phyloP scores from a whole-genome alignment of 2,329 filamentous ascomycete genomes.

The Bimuria novae-zelandiae region DNA sequence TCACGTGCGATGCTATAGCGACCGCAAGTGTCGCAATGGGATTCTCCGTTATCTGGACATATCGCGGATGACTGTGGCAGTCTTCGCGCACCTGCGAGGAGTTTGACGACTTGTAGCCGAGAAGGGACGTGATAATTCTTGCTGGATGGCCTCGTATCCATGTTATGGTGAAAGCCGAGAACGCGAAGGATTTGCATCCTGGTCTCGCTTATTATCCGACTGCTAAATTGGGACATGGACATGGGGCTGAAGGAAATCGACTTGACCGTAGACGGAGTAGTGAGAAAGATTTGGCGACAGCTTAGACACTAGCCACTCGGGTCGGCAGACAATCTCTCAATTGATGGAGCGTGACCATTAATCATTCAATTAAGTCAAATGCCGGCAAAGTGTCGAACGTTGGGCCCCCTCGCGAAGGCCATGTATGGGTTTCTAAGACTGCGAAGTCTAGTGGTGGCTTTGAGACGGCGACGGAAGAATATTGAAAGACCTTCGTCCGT shows the following conservation, averaged over 20 bases:
- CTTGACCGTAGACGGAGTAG: background rate
- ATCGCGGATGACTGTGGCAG: background rate
- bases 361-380: no score
- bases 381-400: no score
- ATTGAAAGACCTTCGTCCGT: no score
- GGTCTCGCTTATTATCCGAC: constrained; percentile 6
- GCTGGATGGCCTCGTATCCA: constrained; percentile 2
- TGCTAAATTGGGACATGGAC: background rate
- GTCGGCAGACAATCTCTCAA: background rate
- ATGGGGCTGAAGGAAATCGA: background rate
- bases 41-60: background rate
- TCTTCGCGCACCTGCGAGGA: background rate
- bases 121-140: background rate
- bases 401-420: no score
- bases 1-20: background rate
- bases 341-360: background rate
- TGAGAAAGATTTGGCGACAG: background rate
- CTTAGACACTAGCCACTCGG: background rate
- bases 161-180: constrained; percentile 4
- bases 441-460: no score
- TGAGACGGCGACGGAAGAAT: no score
- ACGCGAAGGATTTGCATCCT: constrained; percentile 1
- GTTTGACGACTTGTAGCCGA: background rate
- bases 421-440: no score
- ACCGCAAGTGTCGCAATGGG: constrained; percentile 1